Base-by-base conservation (phyloP, 31 red algal genomes). In the Odonthalia washingtoniensis region DNA sequence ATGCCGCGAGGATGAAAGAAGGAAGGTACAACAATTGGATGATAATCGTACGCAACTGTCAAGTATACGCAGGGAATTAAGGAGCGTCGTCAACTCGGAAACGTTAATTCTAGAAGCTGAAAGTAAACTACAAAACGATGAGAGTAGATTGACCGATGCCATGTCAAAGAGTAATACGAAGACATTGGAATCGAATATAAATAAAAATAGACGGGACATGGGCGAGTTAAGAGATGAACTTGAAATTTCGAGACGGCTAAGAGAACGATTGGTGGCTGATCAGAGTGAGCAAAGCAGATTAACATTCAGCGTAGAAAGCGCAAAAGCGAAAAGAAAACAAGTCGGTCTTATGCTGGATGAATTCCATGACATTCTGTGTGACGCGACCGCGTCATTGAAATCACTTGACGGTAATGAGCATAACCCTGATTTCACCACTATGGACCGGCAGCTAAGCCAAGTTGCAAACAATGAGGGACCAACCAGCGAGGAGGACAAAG, bases 281-380 rank as follows among this genome's bases (percentile, higher is more conserved):
- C 84, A 93, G 73, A 40, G 24, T n/a, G 90, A 93, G 39, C 90
- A 93, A 21, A 65, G 63, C 4, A 63, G 74, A 46, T 66, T 77
- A 40, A 83, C 86, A 18, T 0, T 79, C 9, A 78, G 39, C 21
- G 37, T 44, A 70, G 89, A 91, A 17, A 70, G 53, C 6, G 40
- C 57, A 38, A 66, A 27, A 37, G 77, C 63, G 38, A 78, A 85
- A 60, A 49, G 41, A 33, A 85, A 30, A 28, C 43, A 40, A n/a
- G 46, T 85, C 31, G 40, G 26, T 40, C 24, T 24, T 9, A 27
- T 78, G 24, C 26, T 43, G 57, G 81, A 91, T 53, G 89, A 91
- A 17, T 72, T 85, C 40, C 40, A 45, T 2, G 89, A 91, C 5
- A 32, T 63, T 75, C 9, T 91, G 9, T 30, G 68, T 3, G 67